These are phyloP conservation scores for Chamaecyparis obtusa DNA, from an alignment of 75 land plant genomes.

Conservation along the genomic window DNA sequence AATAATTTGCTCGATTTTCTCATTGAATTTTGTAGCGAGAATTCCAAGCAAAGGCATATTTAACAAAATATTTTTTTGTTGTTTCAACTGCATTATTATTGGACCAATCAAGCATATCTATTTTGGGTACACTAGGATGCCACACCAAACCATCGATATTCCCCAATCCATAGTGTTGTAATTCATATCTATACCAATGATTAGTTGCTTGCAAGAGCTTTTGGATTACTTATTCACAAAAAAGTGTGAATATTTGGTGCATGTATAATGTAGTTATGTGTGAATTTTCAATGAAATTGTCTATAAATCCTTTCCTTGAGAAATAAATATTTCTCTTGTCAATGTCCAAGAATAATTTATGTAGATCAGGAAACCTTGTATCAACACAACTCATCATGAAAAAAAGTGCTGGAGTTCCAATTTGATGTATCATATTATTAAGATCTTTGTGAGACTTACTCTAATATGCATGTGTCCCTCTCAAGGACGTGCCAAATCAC, in stretches of 20 bases:
- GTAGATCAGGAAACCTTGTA: neutral
- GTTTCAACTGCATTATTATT: too few relatives aligned
- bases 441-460: neutral
- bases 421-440: neutral
- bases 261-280: neutral
- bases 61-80: too few relatives aligned
- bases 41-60: too few relatives aligned
- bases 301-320: neutral
- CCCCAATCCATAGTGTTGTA: neutral
- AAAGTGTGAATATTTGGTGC: too few relatives aligned
- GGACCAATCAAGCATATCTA: too few relatives aligned
- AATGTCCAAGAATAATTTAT: neutral
- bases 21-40: too few relatives aligned
- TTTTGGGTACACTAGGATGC: too few relatives aligned
- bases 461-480: neutral
- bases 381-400: neutral
- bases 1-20: neutral
- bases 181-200: neutral
- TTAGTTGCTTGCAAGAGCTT: too few relatives aligned
- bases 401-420: neutral
- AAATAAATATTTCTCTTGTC: neutral
- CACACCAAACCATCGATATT: neutral
- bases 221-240: too few relatives aligned
- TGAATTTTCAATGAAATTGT: neutral
- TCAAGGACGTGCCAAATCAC: neutral